phyloP scores from a whole-genome alignment of 1,284 basidiomycete genomes.

The Amylostereum chailletii region DNA sequence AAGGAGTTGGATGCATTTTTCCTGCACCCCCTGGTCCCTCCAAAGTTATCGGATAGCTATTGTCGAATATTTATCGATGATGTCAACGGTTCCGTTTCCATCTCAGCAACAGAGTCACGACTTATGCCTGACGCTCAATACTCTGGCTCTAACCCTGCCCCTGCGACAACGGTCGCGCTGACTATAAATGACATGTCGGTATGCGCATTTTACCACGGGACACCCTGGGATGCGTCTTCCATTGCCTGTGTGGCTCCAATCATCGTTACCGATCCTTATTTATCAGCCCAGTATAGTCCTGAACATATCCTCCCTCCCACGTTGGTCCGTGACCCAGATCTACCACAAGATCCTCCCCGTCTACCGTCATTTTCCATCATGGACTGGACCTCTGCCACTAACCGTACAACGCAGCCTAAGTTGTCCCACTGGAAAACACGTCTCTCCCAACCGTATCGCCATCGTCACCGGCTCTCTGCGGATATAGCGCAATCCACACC shows the following conservation, averaged over 20 bases:
- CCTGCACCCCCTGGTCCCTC: conserved; percentile 46
- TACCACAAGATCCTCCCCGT: conserved; percentile 15
- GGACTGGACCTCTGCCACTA: conserved; percentile 51
- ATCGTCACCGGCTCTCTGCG: neutral
- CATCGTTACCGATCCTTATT: conserved; percentile 52
- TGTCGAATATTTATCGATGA: conserved; percentile 50
- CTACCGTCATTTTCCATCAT: conserved; percentile 48
- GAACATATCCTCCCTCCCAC: conserved; percentile 22
- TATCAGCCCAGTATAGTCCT: conserved; percentile 40
- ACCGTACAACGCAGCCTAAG: conserved; percentile 36
- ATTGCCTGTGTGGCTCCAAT: conserved; percentile 58
- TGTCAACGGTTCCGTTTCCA: conserved; percentile 27
- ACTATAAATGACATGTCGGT: conserved; percentile 42
- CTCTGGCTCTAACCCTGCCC: conserved; percentile 3
- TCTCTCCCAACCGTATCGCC: conserved; percentile 12
- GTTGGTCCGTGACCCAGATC: conserved; percentile 23
- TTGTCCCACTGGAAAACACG: conserved; percentile 54
- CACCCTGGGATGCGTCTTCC: too few species aligned
- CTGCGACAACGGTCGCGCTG: conserved; percentile 15
- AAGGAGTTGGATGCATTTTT: conserved; percentile 36
- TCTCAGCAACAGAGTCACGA: conserved; percentile 13
- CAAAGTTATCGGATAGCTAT: conserved; percentile 38
- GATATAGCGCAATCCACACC: neutral
- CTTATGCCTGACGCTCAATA: neutral
- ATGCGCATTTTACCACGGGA: conserved; percentile 44